phyloP scores from a whole-genome alignment of 257 asterid genomes.

The Pogostemon cablin region DNA sequence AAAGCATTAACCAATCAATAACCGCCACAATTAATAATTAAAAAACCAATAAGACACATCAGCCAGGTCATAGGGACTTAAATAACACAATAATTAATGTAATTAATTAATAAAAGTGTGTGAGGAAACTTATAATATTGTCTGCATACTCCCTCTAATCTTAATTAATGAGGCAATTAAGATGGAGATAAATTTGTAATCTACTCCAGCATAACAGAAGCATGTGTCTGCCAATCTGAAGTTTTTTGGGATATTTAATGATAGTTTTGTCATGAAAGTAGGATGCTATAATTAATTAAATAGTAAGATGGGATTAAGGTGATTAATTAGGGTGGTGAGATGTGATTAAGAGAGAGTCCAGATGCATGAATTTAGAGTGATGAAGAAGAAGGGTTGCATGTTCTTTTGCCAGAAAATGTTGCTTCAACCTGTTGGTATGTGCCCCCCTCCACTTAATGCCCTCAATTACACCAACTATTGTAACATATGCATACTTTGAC shows the following conservation, averaged over 20 bases:
- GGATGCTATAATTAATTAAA: not conserved
- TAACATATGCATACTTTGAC: constrained; percentile 16
- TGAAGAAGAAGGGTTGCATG: constrained; percentile 53
- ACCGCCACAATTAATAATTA: constrained; percentile 32
- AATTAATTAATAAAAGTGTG: not conserved
- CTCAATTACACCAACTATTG: constrained; percentile 34
- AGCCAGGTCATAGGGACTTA: constrained; percentile 27
- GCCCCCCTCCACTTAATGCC: constrained; percentile 43
- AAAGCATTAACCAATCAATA: constrained; percentile 29
- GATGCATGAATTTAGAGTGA: constrained; percentile 53
- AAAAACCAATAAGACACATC: not conserved
- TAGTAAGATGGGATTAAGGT: constrained; percentile 25
- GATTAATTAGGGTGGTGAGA: constrained; percentile 1
- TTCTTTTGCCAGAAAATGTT: constrained; percentile 57
- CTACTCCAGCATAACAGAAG: constrained; percentile 39
- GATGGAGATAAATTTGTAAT: constrained; percentile 15
- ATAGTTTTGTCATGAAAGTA: constrained; percentile 33
- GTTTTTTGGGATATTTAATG: constrained; percentile 30
- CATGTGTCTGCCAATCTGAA: constrained; percentile 37
- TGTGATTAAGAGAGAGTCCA: constrained; percentile 33
- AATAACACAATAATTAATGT: not conserved
- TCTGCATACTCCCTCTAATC: not conserved
- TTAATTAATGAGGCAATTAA: constrained; percentile 11
- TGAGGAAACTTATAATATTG: not conserved
- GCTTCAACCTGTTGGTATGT: constrained; percentile 48